A percentile compares a stretch with the other conserved stretches of the same genome.
Evolutionary conservation across 1,284 basidiomycete genomes (phyloP).

Genomic region (Volvariella surrecta): DNA sequence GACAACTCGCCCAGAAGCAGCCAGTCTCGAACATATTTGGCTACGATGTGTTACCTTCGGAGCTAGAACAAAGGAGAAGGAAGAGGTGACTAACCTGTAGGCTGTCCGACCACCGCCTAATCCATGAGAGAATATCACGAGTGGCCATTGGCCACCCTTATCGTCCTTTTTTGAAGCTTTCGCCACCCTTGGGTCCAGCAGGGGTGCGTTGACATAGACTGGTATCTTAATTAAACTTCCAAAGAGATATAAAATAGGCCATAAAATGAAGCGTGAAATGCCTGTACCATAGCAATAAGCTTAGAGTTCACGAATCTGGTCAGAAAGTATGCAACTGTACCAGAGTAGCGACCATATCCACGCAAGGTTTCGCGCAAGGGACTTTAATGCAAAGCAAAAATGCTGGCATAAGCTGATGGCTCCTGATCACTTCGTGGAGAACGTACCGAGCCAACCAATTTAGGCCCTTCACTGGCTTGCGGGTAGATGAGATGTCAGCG

Average conservation of each 20-base stretch:
- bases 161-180: not conserved
- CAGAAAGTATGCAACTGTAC: slow-evolving; percentile 14
- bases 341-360: slow-evolving; percentile 36
- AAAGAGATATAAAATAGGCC: slow-evolving; percentile 42
- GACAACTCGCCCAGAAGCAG: slow-evolving; percentile 69
- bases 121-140: slow-evolving; percentile 78
- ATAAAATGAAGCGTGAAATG: slow-evolving; percentile 34
- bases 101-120: slow-evolving; percentile 66
- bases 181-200: slow-evolving; percentile 29
- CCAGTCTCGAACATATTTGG: slow-evolving; percentile 62
- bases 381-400: too few relatives aligned
- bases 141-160: slow-evolving; percentile 42
- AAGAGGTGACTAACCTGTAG: slow-evolving; percentile 42
- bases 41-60: slow-evolving; percentile 28
- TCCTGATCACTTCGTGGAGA: too few relatives aligned
- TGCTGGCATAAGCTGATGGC: too few relatives aligned
- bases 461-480: slow-evolving; percentile 27
- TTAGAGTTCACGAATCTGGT: too few relatives aligned
- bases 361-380: slow-evolving; percentile 33
- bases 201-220: slow-evolving; percentile 45
- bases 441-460: slow-evolving; percentile 45
- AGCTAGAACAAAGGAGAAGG: slow-evolving; percentile 2
- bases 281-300: too few relatives aligned
- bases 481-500: slow-evolving; percentile 23
- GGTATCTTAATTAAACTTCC: slow-evolving; percentile 47